Evolutionary conservation across 176 grass and related monocot genomes (phyloP), one percentile per base, ranked within the genome.

Genomic region (Musa schizocarpa): DNA sequence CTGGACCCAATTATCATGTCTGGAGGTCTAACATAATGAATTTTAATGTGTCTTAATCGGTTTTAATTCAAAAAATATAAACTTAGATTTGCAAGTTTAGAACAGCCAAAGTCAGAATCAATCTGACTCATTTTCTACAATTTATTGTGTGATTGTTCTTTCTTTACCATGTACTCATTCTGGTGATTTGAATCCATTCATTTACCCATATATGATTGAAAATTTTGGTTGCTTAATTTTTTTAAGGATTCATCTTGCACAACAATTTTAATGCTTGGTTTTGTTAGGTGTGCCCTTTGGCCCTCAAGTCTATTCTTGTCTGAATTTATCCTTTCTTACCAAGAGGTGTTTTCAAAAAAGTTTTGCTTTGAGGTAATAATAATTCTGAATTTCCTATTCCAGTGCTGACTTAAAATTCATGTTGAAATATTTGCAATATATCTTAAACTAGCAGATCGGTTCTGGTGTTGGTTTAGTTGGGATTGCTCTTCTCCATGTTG

Each of bases 391-490:
- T 64, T 8, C 43, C 53, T 81, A 72, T 81, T 81, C 1, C 49
- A 50, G 19, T 65, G 63, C 68, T 70, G 16, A 22, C 21, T 14
- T 50, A 50, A 70, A 50, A 13, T 51, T 3, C 29, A 7, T 51
- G 1, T 19, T 51, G 13, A 50, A 70, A 10, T 20, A 51, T 17
- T 83, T 84, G 23, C 62, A 59, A 77, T 83, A 9, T 77, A 72
- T 72, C 34, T 24, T 82, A 85, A 76, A 80, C 34, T 68, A 87
- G 25, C 85, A 93, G 90, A 82, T 98, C 74, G 94, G 94, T 72
- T 93, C 90, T 77, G 94, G 94, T 87, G 90, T 98, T 57, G 94
- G 94, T 79, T 82, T 98, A 82, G 88, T 93, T 58, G 94, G 90
- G 63, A 79, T 93, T 73, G 82, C 80, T 80, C 94, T 93, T 65